These are phyloP conservation scores for Ceratocystiopsis minuta DNA, from an alignment of 2,329 filamentous ascomycete species.

Conservation along the genomic window DNA sequence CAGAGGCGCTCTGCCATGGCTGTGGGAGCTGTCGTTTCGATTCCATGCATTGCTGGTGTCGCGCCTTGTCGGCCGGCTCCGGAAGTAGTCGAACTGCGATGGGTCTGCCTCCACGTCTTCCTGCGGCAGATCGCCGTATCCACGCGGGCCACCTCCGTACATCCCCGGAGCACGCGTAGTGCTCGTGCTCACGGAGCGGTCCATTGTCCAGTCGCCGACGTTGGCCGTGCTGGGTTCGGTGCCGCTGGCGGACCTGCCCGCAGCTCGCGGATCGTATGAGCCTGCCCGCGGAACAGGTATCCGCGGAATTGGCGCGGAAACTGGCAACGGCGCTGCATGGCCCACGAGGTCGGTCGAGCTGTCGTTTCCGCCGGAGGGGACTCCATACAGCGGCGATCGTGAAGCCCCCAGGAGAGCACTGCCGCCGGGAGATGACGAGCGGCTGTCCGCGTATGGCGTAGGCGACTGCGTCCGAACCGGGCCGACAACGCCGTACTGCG, in stretches of 20 bases:
- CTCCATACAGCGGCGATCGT: slow-evolving; percentile 30
- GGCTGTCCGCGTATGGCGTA: slow-evolving; percentile 1
- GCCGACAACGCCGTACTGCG: slow-evolving; percentile 1
- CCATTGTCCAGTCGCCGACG: slow-evolving; percentile 9
- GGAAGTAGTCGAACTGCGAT: slow-evolving; percentile 39
- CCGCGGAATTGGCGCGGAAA: slow-evolving; percentile 12
- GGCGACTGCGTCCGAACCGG: slow-evolving; percentile 6
- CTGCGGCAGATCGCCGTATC: slow-evolving; percentile 42
- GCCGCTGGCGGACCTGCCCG: neutral
- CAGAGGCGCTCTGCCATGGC: slow-evolving; percentile 2
- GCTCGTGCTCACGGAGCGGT: slow-evolving; percentile 13
- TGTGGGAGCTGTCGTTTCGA: neutral
- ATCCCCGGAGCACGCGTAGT: slow-evolving; percentile 32
- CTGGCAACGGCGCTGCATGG: slow-evolving; percentile 33
- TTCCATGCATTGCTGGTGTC: slow-evolving; percentile 5
- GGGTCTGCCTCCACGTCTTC: slow-evolving; percentile 25
- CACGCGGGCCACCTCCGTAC: slow-evolving; percentile 37
- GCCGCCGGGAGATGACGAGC: slow-evolving; percentile 12
- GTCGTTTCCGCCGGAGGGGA: slow-evolving; percentile 27
- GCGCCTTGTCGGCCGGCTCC: slow-evolving; percentile 16
- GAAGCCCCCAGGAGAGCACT: slow-evolving; percentile 16
- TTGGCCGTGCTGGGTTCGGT: neutral
- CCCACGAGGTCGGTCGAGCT: slow-evolving; percentile 34
- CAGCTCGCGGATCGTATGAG: neutral
- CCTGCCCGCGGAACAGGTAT: neutral